Conservation (phyloP, 371 early-diverging fungal species). For the Actinomortierella wolfii region DNA sequence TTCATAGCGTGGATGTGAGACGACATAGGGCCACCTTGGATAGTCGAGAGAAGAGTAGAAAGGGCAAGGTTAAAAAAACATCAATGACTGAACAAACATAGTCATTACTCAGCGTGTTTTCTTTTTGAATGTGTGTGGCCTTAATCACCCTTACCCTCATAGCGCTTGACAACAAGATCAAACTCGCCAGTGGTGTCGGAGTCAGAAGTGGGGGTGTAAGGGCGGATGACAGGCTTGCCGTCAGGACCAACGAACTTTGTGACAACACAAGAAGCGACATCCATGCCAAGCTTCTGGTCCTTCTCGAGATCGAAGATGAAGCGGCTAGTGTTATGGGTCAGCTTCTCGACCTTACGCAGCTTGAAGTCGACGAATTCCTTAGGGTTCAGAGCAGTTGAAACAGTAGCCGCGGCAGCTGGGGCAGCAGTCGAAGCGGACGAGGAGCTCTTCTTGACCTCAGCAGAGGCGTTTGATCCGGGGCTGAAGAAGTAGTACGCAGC, state of each 20-base stretch:
- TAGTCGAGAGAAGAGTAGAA: neutral
- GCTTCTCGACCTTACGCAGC: conserved; percentile 60
- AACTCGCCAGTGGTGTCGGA: conserved; percentile 76
- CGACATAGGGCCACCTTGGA: conserved; percentile 72
- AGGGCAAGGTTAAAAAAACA: neutral
- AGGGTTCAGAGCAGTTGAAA: conserved; percentile 62
- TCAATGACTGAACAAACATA: neutral
- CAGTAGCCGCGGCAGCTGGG: conserved; percentile 25
- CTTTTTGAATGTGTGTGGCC: neutral
- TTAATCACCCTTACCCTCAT: conserved; percentile 42
- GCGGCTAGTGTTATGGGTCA: conserved; percentile 80
- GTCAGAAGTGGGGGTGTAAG: conserved; percentile 89
- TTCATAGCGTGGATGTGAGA: conserved; percentile 76
- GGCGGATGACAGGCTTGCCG: conserved; percentile 76
- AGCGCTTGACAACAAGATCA: conserved; percentile 89
- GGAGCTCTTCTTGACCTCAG: conserved; percentile 4
- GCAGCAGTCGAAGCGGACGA: conserved; percentile 14
- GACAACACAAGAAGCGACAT: conserved; percentile 83
- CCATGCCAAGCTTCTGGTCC: conserved; percentile 69
- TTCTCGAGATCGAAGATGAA: conserved; percentile 84
- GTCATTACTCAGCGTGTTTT: neutral
- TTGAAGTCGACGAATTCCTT: conserved; percentile 73
- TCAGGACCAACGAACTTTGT: conserved; percentile 71
- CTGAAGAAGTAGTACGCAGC: conserved; percentile 38
- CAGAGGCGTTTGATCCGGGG: conserved; percentile 18